These are phyloP conservation scores for Pichia sp. DNA, from an alignment of 1,139 yeast species.

Conservation along the genomic window DNA sequence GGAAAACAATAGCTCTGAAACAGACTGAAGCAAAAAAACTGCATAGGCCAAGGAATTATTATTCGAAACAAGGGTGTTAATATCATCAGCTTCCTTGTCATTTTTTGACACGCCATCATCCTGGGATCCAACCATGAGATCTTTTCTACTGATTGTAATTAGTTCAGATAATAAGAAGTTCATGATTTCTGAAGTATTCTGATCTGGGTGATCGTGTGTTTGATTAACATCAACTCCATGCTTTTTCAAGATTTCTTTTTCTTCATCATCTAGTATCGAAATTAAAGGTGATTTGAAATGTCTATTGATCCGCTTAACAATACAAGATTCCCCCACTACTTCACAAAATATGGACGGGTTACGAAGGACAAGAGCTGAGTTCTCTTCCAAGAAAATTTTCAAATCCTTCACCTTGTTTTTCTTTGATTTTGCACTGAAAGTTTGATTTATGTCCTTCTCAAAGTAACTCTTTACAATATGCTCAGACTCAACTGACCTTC, in stretches of 20 bases:
- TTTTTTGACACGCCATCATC: slow-evolving; percentile 29
- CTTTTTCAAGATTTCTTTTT: slow-evolving; percentile 18
- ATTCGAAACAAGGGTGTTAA: slow-evolving; percentile 26
- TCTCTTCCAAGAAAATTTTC: slow-evolving; percentile 49
- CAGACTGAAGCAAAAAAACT: slow-evolving; percentile 60
- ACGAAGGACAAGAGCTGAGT: slow-evolving; percentile 54
- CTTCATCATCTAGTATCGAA: slow-evolving; percentile 22
- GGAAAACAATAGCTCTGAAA: slow-evolving; percentile 71
- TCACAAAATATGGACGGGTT: slow-evolving; percentile 54
- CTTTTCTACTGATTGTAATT: slow-evolving; percentile 42
- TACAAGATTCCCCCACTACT: slow-evolving; percentile 45
- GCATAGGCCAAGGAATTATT: slow-evolving; percentile 57
- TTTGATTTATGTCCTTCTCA: slow-evolving; percentile 42
- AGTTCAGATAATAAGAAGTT: slow-evolving; percentile 60
- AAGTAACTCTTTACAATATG: slow-evolving; percentile 49
- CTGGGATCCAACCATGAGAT: slow-evolving; percentile 20
- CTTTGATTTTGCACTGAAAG: slow-evolving; percentile 12
- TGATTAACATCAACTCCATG: slow-evolving; percentile 32
- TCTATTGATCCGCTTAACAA: slow-evolving; percentile 47
- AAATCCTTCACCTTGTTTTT: slow-evolving; percentile 39
- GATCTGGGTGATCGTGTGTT: slow-evolving; percentile 16
- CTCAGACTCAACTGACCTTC: slow-evolving; percentile 67
- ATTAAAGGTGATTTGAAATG: slow-evolving; percentile 30
- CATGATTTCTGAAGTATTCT: slow-evolving; percentile 52
- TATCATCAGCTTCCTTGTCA: slow-evolving; percentile 21